A percentile compares a stretch with the other conserved stretches of the same genome.
Evolutionary conservation across 2,329 filamentous ascomycete species (phyloP).

Genomic region (Albifimbria verrucaria): DNA sequence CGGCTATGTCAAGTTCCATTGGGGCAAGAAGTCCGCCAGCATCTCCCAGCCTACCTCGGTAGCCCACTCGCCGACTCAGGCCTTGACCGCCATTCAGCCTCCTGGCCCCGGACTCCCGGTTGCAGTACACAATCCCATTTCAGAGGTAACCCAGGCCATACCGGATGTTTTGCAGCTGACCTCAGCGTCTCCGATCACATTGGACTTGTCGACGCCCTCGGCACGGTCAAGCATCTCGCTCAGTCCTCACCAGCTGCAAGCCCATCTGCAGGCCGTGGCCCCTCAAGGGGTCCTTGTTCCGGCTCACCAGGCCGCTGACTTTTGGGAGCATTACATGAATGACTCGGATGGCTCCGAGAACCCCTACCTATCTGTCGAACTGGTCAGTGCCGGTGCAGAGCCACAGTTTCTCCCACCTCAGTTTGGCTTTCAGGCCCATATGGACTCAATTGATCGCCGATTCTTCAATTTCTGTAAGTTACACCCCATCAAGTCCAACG

Average conservation of each 20-base stretch:
- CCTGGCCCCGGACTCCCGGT: not conserved
- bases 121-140: not conserved
- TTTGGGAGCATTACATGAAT: no score
- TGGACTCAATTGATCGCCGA: slow-evolving; percentile 29
- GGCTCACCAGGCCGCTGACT: no score
- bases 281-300: no score
- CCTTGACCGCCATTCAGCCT: not conserved
- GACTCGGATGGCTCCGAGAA: no score
- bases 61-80: not conserved
- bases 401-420: slow-evolving; percentile 23
- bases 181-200: not conserved
- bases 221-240: not conserved
- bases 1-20: slow-evolving; percentile 36
- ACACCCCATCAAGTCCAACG: no score
- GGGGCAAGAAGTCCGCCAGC: slow-evolving; percentile 16
- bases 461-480: slow-evolving; percentile 34
- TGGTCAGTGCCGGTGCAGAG: slow-evolving; percentile 9
- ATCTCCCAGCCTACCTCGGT: slow-evolving; percentile 1
- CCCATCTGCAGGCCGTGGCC: no score
- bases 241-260: not conserved
- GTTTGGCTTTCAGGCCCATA: slow-evolving; percentile 28
- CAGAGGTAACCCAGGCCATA: not conserved
- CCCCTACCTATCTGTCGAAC: slow-evolving; percentile 3
- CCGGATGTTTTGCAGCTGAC: not conserved
- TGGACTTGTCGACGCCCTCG: not conserved